These are phyloP conservation scores for Neofusicoccum kwambonambiense DNA, from an alignment of 2,329 filamentous ascomycete genomes.

Conservation along the genomic window DNA sequence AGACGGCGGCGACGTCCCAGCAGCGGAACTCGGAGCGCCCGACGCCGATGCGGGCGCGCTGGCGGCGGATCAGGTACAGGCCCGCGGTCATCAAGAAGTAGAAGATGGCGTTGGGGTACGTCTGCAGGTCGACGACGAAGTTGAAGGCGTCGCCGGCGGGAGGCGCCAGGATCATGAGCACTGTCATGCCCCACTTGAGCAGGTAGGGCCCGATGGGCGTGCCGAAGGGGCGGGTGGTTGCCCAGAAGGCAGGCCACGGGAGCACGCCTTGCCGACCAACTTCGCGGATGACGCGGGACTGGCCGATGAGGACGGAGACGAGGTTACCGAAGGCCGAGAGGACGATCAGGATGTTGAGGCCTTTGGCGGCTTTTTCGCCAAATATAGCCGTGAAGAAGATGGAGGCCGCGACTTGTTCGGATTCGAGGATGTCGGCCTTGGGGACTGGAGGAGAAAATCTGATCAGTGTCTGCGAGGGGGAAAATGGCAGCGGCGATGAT, in stretches of 20 bases:
- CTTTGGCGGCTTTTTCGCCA: constrained; percentile 47
- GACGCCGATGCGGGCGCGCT: constrained; percentile 53
- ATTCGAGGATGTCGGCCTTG: constrained; percentile 63
- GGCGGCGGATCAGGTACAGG: constrained; percentile 59
- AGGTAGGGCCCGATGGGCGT: constrained; percentile 67
- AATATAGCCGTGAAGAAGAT: constrained; percentile 67
- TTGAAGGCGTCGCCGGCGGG: constrained; percentile 67
- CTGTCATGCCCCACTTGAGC: constrained; percentile 66
- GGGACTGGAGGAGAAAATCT: constrained; percentile 49
- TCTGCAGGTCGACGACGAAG: constrained; percentile 71
- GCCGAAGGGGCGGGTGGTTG: constrained; percentile 65
- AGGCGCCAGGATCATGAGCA: constrained; percentile 65
- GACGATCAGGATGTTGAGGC: constrained; percentile 62
- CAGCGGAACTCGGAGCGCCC: constrained; percentile 62
- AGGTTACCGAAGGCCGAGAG: constrained; percentile 69
- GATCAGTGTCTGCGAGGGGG: constrained; percentile 30
- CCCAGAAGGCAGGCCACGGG: constrained; percentile 60
- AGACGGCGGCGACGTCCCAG: constrained; percentile 59
- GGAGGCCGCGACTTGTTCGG: constrained; percentile 66
- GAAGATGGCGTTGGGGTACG: constrained; percentile 61
- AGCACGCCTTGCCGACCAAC: constrained; percentile 63
- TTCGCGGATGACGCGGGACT: constrained; percentile 30
- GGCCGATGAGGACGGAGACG: constrained; percentile 46
- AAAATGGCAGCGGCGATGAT: constrained; percentile 25
- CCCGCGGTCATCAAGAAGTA: constrained; percentile 59